phyloP scores from a whole-genome alignment of 331 rosid species.

The Malus hybrid region DNA sequence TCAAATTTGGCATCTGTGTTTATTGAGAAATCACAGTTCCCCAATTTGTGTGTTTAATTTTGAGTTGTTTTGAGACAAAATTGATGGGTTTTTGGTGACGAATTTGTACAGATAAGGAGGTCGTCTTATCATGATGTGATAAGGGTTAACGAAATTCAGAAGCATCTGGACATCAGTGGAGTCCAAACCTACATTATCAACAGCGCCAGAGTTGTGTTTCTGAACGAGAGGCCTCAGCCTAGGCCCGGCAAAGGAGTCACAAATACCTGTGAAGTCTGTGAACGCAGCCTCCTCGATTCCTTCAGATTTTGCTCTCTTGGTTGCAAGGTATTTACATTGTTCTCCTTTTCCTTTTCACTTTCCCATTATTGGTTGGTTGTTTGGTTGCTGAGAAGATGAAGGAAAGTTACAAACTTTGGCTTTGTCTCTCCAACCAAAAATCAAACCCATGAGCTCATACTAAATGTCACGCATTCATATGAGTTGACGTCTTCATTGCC shows the following conservation, averaged over 20 bases:
- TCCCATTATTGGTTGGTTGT: neutral
- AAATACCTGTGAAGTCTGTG: constrained; percentile 95
- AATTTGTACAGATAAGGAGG: constrained; percentile 58
- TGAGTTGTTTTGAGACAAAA: too few species aligned
- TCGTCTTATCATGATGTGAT: constrained; percentile 97
- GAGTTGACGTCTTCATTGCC: too few species aligned
- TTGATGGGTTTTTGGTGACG: too few species aligned
- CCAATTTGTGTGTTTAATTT: neutral
- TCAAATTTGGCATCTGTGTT: constrained; percentile 17
- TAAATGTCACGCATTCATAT: too few species aligned
- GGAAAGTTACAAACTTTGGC: too few species aligned
- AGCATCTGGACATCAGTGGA: constrained; percentile 75
- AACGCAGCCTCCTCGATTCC: constrained; percentile 92
- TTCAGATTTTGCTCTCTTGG: constrained; percentile 95
- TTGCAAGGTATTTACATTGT: constrained; percentile 59
- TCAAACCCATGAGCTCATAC: too few species aligned
- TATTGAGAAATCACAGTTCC: neutral
- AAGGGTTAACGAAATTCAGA: constrained; percentile 86
- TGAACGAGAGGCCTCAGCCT: constrained; percentile 96
- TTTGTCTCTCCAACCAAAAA: neutral
- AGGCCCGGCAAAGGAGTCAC: constrained; percentile 99
- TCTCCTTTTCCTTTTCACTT: neutral
- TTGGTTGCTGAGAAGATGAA: constrained; percentile 7
- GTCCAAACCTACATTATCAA: constrained; percentile 95
- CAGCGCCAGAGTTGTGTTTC: constrained; percentile 92